Percentiles rank a stretch among this genome's conserved stretches.
Evolutionary conservation across 768 basidiomycete genomes (phyloP).

Genomic region (Kwoniella botswanensis): DNA sequence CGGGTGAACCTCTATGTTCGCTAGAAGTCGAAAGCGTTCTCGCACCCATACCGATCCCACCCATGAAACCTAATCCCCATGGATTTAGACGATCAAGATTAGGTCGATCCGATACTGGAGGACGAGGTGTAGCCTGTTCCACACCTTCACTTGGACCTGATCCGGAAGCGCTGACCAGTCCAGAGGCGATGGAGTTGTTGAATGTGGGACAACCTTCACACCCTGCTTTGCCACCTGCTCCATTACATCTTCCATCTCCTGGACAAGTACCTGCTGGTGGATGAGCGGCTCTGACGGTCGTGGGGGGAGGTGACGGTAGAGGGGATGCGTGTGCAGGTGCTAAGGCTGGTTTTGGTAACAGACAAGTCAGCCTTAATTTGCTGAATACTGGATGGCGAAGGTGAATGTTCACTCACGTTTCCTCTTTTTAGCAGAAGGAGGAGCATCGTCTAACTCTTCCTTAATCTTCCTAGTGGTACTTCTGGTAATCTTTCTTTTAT

Average conservation of each 20-base stretch:
- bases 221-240: constrained; percentile 88
- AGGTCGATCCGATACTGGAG: constrained; percentile 35
- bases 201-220: constrained; percentile 96
- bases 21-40: constrained; percentile 26
- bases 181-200: constrained; percentile 71
- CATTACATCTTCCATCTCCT: constrained; percentile 96
- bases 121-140: constrained; percentile 29
- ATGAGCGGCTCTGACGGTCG: constrained; percentile 18
- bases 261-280: constrained; percentile 75
- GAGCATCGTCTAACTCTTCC: constrained; percentile 33
- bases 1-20: constrained; percentile 26
- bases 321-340: constrained; percentile 36
- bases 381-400: too few relatives aligned
- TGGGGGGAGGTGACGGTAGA: constrained; percentile 39
- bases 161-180: constrained; percentile 60
- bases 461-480: constrained; percentile 26
- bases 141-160: constrained; percentile 60
- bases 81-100: constrained; percentile 18
- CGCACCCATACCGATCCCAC: constrained; percentile 28
- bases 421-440: constrained; percentile 38
- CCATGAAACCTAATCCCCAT: constrained; percentile 30
- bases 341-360: constrained; percentile 6
- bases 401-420: constrained; percentile 33
- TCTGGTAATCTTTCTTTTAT: constrained; percentile 24
- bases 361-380: too few relatives aligned